These are phyloP conservation scores for Alternaria angustiovoidea DNA, from an alignment of 2,329 filamentous ascomycete genomes.

Conservation along the genomic window DNA sequence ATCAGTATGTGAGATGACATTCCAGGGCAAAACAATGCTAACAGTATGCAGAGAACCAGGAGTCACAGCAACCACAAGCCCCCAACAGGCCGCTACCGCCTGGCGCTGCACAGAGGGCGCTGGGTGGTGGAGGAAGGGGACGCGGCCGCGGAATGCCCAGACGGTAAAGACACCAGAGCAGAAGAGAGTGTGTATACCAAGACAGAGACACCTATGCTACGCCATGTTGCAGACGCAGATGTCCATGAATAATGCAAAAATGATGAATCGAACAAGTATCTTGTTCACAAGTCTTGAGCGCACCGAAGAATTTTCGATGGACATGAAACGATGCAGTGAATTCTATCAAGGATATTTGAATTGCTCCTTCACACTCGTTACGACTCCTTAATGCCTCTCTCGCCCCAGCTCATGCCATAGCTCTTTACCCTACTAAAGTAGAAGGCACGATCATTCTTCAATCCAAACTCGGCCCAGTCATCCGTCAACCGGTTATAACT, in stretches of 20 bases:
- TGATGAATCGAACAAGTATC: constrained; percentile 8
- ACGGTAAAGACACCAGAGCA: constrained; percentile 60
- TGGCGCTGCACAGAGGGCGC: constrained; percentile 82
- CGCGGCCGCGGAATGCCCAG: constrained; percentile 76
- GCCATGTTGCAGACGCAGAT: constrained; percentile 30
- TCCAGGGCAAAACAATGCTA: constrained; percentile 19
- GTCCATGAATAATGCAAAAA: constrained; percentile 45
- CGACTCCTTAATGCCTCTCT: constrained; percentile 23
- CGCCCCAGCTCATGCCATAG: constrained; percentile 57
- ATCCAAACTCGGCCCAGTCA: constrained; percentile 83
- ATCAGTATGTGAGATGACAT: constrained; percentile 69
- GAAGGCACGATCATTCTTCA: constrained; percentile 68
- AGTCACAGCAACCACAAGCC: constrained; percentile 83
- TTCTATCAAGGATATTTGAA: not conserved
- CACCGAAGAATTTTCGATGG: not conserved
- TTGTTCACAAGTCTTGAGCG: not conserved
- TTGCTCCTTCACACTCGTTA: not conserved
- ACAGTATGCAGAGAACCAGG: constrained; percentile 75
- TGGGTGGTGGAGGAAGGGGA: constrained; percentile 73
- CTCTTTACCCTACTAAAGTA: constrained; percentile 70
- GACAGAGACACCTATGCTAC: constrained; percentile 24
- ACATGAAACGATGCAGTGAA: not conserved
- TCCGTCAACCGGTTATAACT: constrained; percentile 89
- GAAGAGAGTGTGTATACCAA: constrained; percentile 32
- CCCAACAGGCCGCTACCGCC: constrained; percentile 71